Evolutionary conservation across 495 filamentous ascomycete species (phyloP).

Genomic region (Lophiostoma macrostomum): DNA sequence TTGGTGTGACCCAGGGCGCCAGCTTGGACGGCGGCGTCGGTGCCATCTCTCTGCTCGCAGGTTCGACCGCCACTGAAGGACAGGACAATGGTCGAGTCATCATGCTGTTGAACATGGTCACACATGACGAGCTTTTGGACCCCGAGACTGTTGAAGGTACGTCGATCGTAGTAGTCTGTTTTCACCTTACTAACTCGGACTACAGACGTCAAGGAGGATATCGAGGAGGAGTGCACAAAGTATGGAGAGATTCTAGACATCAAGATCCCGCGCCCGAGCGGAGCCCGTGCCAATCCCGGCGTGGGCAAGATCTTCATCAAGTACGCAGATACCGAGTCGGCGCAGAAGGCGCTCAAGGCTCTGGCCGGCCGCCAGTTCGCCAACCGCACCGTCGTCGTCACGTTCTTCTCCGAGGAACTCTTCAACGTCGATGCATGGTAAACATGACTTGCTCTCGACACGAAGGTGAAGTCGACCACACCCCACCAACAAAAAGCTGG

Average conservation of each 20-base stretch:
- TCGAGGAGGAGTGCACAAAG: constrained; percentile 86
- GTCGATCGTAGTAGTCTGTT: constrained; percentile 12
- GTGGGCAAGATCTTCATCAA: constrained; percentile 98
- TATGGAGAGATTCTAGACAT: constrained; percentile 79
- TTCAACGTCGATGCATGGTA: constrained; percentile 77
- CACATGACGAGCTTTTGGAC: constrained; percentile 89
- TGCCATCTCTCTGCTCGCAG: constrained; percentile 98
- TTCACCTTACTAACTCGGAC: constrained; percentile 27
- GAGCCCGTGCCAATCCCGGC: constrained; percentile 78
- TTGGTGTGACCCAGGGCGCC: constrained; percentile 84
- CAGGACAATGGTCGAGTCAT: constrained; percentile 75
- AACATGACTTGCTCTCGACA: not conserved
- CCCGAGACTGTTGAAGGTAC: constrained; percentile 89
- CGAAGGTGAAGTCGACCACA: not conserved
- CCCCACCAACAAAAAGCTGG: not conserved
- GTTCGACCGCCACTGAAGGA: constrained; percentile 71
- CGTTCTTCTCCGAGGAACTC: constrained; percentile 90
- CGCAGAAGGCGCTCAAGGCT: constrained; percentile 78
- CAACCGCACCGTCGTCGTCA: constrained; percentile 91
- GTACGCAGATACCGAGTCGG: constrained; percentile 72
- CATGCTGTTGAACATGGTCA: constrained; percentile 97
- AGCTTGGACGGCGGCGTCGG: constrained; percentile 94
- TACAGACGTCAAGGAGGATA: constrained; percentile 89
- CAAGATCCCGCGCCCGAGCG: constrained; percentile 85
- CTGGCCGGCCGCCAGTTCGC: constrained; percentile 93